Evolutionary conservation across 2,329 filamentous ascomycete species (phyloP), one percentile per base, ranked within the genome.

Genomic region (Neonectria hederae): DNA sequence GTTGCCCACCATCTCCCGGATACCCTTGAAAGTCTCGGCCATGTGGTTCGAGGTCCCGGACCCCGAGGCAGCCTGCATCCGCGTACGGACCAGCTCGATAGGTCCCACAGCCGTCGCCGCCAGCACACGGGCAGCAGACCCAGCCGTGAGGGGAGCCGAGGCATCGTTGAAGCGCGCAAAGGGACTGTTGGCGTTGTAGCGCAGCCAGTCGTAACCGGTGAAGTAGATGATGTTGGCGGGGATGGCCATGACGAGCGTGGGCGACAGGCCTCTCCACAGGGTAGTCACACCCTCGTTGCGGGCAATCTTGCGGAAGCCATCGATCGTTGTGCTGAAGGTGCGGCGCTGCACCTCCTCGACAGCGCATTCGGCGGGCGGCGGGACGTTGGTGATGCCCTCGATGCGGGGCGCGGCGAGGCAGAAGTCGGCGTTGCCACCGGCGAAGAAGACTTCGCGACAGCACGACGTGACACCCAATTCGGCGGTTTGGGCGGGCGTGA

Each of bases 161-260:
- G 87, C 85, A 69, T 95, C 92, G 14, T 86, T 86, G 21, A 85
- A 71, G 45, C 83, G 83, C 38, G 85, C 86, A 66, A 98, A 86
- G 0, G 94, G 94, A 70, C 92, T 97, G 45, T 81, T 82, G 1
- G 83, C 82, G 72, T 92, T 91, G 68, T 86, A 92, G 38, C 96
- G 90, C 63, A 99, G 78, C 91, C 94, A 97, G 76, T 99, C 96
- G 79, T 99, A 99, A 42, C 96, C 96, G 13, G 96, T 97, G 75
- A 98, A 97, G 80, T 99, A 99, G 69, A 99, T 98, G 70, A 99
- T 96, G 77, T 99, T 99, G 26, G 90, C 93, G 0, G 96, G 96
- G 6, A 99, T 87, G 0, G 94, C 90, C 96, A 99, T 99, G 68
- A 94, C 86, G 22, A 99, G 82, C 0, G 96, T 99, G 0, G 96